A percentile compares a stretch with the other conserved stretches of the same genome.
Conservation (phyloP, 1,284 basidiomycete genomes). For the Fereydounia khargensis region DNA sequence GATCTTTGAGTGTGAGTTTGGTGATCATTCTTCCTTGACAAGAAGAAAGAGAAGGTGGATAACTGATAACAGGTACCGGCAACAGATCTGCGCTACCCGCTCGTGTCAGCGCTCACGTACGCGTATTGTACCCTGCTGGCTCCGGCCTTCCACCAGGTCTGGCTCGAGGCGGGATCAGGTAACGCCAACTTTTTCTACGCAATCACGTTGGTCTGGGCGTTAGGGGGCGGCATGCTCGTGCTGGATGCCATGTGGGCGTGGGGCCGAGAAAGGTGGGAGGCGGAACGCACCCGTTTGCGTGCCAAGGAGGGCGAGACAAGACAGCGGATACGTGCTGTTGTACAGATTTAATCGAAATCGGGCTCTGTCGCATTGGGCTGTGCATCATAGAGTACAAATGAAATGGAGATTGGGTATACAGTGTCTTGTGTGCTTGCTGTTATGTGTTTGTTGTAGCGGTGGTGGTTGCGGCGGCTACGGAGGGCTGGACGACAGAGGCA, state of each 20-base stretch:
- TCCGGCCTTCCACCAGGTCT: slow-evolving; percentile 86
- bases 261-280: slow-evolving; percentile 48
- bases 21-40: background rate
- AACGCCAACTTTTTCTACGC: slow-evolving; percentile 99
- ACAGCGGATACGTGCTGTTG: no score
- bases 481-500: background rate
- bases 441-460: no score
- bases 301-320: no score
- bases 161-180: slow-evolving; percentile 86
- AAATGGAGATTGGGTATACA: no score
- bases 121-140: slow-evolving; percentile 81
- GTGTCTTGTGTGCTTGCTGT: no score
- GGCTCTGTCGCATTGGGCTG: no score
- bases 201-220: slow-evolving; percentile 85
- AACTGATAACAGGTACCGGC: no score
- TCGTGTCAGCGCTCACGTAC: slow-evolving; percentile 79
- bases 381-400: no score
- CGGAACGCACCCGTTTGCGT: slow-evolving; percentile 20
- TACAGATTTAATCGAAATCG: slow-evolving; percentile 1
- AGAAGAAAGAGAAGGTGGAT: no score
- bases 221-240: slow-evolving; percentile 78
- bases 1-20: slow-evolving; percentile 70
- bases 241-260: slow-evolving; percentile 76
- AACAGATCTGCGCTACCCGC: slow-evolving; percentile 79
- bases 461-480: no score